These are phyloP conservation scores for Triticum urartu DNA, from an alignment of 176 grass and related monocot genomes.

Conservation along the genomic window DNA sequence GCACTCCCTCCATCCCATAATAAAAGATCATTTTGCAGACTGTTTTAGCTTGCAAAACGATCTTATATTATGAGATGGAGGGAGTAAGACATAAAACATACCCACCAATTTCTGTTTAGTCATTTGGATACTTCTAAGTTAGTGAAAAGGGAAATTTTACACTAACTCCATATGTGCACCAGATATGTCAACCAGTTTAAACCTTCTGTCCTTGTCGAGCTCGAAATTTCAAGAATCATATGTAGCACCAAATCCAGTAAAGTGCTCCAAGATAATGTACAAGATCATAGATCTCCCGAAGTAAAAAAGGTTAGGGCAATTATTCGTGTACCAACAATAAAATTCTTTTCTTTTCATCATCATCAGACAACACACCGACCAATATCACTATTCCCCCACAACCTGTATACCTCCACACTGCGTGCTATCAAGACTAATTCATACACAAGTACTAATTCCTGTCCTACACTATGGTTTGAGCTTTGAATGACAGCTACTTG, in stretches of 20 bases:
- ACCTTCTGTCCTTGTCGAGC: background rate
- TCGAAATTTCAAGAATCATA: background rate
- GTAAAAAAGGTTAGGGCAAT: background rate
- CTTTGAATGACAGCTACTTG: constrained; percentile 39
- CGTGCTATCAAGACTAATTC: constrained; percentile 37
- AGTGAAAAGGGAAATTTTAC: background rate
- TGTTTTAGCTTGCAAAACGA: too few relatives aligned
- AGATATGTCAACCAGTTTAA: background rate
- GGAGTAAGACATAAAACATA: background rate
- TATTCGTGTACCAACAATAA: background rate
- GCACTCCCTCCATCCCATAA: too few relatives aligned
- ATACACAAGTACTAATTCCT: constrained; percentile 42
- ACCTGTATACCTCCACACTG: constrained; percentile 32
- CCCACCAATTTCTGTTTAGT: background rate
- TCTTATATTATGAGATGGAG: too few relatives aligned
- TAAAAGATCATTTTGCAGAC: too few relatives aligned
- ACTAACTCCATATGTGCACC: background rate
- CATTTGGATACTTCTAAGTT: background rate
- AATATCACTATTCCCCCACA: constrained; percentile 1
- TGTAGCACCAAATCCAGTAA: background rate
- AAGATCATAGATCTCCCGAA: background rate
- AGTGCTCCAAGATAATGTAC: background rate
- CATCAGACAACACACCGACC: constrained; percentile 8
- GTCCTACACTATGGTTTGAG: constrained; percentile 47
- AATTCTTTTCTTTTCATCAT: constrained; percentile 32